These are phyloP conservation scores for Malassezia nana DNA, from an alignment of 1,284 basidiomycete genomes.

Conservation along the genomic window DNA sequence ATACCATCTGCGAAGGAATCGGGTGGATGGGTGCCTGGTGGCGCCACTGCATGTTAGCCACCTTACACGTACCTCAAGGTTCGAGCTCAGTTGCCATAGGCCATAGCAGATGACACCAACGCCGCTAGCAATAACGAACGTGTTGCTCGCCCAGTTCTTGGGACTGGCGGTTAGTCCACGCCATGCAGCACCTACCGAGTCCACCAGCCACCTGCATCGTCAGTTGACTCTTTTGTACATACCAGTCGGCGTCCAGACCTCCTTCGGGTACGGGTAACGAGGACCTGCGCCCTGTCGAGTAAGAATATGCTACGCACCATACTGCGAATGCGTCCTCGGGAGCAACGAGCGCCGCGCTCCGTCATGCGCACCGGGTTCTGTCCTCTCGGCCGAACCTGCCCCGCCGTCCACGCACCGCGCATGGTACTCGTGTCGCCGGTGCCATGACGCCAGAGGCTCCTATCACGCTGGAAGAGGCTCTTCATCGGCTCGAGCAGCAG, in stretches of 20 bases:
- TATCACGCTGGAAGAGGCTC: slow-evolving; percentile 11
- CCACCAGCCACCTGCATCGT: slow-evolving; percentile 54
- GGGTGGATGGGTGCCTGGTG: slow-evolving; percentile 40
- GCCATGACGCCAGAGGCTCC: slow-evolving; percentile 4
- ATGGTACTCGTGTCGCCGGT: not conserved
- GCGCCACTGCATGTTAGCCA: slow-evolving; percentile 28
- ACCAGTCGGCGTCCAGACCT: slow-evolving; percentile 54
- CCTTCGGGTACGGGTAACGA: slow-evolving; percentile 56
- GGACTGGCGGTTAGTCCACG: slow-evolving; percentile 44
- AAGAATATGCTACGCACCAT: slow-evolving; percentile 12
- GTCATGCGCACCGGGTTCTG: not conserved
- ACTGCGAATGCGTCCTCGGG: not conserved
- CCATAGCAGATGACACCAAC: slow-evolving; percentile 51
- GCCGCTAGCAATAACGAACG: slow-evolving; percentile 50
- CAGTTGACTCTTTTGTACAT: not conserved
- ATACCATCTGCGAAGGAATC: slow-evolving; percentile 28
- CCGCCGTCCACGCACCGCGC: not conserved
- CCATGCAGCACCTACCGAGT: slow-evolving; percentile 37
- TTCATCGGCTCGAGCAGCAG: slow-evolving; percentile 12
- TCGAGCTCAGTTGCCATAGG: slow-evolving; percentile 52
- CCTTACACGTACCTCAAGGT: slow-evolving; percentile 51
- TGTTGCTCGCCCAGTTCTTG: slow-evolving; percentile 54
- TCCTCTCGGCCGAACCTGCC: slow-evolving; percentile 1
- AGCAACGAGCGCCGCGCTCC: not conserved
- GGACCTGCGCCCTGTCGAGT: slow-evolving; percentile 46